These are phyloP conservation scores for Amanita pseudoporphyria DNA, from an alignment of 768 basidiomycete genomes.

Conservation along the genomic window DNA sequence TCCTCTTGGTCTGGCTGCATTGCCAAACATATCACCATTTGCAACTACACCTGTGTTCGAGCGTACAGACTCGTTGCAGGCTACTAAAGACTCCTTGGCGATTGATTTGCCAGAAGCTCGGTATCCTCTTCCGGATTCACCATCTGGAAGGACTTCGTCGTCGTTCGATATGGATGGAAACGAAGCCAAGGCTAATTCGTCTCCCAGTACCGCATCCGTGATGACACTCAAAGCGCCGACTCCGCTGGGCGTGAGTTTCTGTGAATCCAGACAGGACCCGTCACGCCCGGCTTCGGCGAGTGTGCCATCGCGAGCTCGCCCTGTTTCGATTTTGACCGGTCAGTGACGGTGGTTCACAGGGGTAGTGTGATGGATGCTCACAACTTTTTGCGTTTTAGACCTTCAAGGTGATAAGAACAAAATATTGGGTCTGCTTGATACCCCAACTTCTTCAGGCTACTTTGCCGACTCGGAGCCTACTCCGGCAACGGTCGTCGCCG, in stretches of 20 bases:
- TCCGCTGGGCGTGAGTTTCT: too few relatives aligned
- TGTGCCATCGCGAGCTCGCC: not conserved
- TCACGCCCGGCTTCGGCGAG: not conserved
- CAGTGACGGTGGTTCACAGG: not conserved
- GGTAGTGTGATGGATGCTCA: too few relatives aligned
- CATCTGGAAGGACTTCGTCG: conserved; percentile 9
- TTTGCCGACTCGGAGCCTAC: not conserved
- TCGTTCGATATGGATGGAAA: conserved; percentile 12
- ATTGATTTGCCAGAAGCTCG: conserved; percentile 22
- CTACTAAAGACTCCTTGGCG: not conserved
- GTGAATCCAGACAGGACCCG: not conserved
- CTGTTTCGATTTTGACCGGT: not conserved
- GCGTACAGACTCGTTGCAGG: conserved; percentile 1
- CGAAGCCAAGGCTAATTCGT: conserved; percentile 5
- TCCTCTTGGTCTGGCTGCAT: conserved; percentile 22
- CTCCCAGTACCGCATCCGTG: not conserved
- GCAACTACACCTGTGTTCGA: conserved; percentile 24
- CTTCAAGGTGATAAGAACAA: too few relatives aligned
- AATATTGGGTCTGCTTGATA: too few relatives aligned
- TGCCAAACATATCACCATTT: conserved; percentile 26
- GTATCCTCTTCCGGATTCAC: conserved; percentile 22
- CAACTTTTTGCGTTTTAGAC: too few relatives aligned
- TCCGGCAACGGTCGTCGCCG: conserved; percentile 2
- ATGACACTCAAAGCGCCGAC: not conserved
- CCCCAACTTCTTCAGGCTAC: too few relatives aligned